A percentile compares a stretch with the other conserved stretches of the same genome.
Evolutionary conservation across 495 filamentous ascomycete genomes (phyloP).

Genomic region (Pyronema domesticum): DNA sequence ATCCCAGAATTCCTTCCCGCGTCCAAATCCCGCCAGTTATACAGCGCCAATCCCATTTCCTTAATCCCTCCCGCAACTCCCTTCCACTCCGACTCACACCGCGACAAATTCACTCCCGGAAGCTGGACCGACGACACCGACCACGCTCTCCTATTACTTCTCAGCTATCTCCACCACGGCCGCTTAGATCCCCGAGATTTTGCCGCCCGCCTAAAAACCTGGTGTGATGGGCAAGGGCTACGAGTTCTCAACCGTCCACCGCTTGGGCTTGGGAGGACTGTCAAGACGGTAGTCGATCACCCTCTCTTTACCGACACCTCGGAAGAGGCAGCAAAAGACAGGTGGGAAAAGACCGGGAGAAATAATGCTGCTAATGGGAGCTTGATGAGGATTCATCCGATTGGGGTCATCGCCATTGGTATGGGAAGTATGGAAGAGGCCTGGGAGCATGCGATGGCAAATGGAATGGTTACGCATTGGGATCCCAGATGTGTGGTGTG

Average conservation of each 20-base stretch:
- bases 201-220: constrained; percentile 28
- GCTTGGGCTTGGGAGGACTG: constrained; percentile 28
- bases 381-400: constrained; percentile 32
- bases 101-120: constrained; percentile 20
- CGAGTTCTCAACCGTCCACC: constrained; percentile 28
- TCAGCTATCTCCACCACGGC: constrained; percentile 28
- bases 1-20: constrained; percentile 5
- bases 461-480: constrained; percentile 28
- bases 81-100: constrained; percentile 27
- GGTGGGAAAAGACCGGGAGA: constrained; percentile 25
- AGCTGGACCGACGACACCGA: constrained; percentile 38
- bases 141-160: constrained; percentile 30
- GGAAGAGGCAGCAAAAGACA: constrained; percentile 18
- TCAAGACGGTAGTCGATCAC: constrained; percentile 24
- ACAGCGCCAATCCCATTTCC: constrained; percentile 5
- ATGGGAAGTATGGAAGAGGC: constrained; percentile 20
- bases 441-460: constrained; percentile 19
- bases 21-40: constrained; percentile 14
- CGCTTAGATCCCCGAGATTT: constrained; percentile 21
- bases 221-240: constrained; percentile 27
- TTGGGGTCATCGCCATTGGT: constrained; percentile 29
- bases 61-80: constrained; percentile 24
- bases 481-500: constrained; percentile 32
- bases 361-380: constrained; percentile 32
- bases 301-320: constrained; percentile 25